A percentile compares a stretch with the other conserved stretches of the same genome.
phyloP scores from a whole-genome alignment of 2,329 filamentous ascomycete genomes.

The Rhinocladiella similis region DNA sequence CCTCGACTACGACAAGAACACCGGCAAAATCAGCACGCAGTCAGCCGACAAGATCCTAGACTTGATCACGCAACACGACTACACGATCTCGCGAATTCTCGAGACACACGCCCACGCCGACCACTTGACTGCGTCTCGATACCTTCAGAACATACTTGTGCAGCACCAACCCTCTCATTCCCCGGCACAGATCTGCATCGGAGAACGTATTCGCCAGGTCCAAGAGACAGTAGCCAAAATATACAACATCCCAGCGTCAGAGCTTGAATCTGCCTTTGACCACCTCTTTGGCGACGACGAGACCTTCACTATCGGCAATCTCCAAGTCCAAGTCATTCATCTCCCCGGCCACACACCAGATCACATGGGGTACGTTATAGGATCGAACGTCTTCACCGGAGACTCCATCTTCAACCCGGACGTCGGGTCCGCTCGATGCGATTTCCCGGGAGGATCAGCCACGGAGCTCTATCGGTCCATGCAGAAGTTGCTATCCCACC shows the following conservation, averaged over 20 bases:
- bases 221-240: constrained; percentile 53
- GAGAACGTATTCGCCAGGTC: constrained; percentile 56
- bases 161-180: constrained; percentile 32
- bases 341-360: constrained; percentile 65
- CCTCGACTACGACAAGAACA: constrained; percentile 55
- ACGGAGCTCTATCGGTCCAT: constrained; percentile 47
- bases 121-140: constrained; percentile 60
- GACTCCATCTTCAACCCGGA: constrained; percentile 57
- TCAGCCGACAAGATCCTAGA: constrained; percentile 56
- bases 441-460: constrained; percentile 56
- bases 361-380: constrained; percentile 62
- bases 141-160: constrained; percentile 52
- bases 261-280: constrained; percentile 54
- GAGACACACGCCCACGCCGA: constrained; percentile 66
- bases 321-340: constrained; percentile 54
- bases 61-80: constrained; percentile 45
- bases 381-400: constrained; percentile 53
- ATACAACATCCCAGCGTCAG: constrained; percentile 50
- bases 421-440: constrained; percentile 55
- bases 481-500: constrained; percentile 44
- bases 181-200: constrained; percentile 56
- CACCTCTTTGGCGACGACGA: constrained; percentile 58
- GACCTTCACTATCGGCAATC: constrained; percentile 51
- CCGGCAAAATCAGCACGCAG: constrained; percentile 47
- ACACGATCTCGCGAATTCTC: constrained; percentile 54